Evolutionary conservation across 2,329 filamentous ascomycete species (phyloP), one percentile per base, ranked within the genome.

Genomic region (Apiospora phragmitis): DNA sequence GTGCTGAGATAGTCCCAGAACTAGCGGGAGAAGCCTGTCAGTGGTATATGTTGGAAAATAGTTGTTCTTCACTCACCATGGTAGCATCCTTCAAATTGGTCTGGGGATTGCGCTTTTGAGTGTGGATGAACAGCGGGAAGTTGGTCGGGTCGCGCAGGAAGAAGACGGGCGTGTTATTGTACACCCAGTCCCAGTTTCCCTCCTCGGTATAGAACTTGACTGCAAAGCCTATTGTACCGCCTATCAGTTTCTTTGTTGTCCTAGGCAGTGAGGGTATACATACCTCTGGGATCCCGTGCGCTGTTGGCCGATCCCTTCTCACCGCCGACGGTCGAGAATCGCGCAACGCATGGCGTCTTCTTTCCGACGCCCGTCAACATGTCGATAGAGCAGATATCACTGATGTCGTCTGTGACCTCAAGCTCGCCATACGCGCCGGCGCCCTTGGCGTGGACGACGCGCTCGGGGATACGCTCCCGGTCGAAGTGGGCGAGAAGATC

Each of bases 191-290:
- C 87, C 88, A 92, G 75, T 93, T 93, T n/a, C 91, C 91, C 75
- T 93, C 89, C 24, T 91, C 88, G 0, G 92, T 93, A 47, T 90
- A 86, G 81, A 94, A 92, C 81, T 94, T 94, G 73, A 93, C 85
- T 1, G 91, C 87, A 76, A 94, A 94, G 0, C 92, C 92, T 76
- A 91, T 85, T 12, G 91, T 91, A 74, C 94, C 92, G 71, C 92
- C 45, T 90, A 93, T 74, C 90, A 0, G 91, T 94, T 82, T 94
- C 94, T 83, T 93, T 93, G 79, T 88, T 90, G 90, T 78, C 94
- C 88, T 88, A 93, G n/a, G 14, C 18, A 69, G 62, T 45, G 29
- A 18, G 7, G 26, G 26, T 12, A 38, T 16, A 68, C 71, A 70
- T 73, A 75, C 75, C 75, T 72, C 76, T 74, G 42, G 76, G 76